Evolutionary conservation across 306 rosid species (phyloP).

Genomic region (Quercus berberidifolia): DNA sequence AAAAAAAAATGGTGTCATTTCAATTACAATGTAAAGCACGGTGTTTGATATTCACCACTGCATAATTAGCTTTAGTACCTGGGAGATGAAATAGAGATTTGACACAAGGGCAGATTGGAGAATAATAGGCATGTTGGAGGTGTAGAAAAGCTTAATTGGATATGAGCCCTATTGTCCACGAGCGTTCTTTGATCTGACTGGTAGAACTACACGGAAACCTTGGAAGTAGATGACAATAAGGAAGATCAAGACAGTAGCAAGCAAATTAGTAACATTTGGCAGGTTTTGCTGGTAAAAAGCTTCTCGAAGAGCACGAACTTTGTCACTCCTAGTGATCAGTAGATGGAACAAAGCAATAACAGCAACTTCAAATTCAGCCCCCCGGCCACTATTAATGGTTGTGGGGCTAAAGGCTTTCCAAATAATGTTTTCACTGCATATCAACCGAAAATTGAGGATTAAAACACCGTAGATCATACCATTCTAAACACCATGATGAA

Average conservation of each 20-base stretch:
- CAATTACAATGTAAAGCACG: neutral
- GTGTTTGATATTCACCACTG: neutral
- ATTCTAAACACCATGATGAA: neutral
- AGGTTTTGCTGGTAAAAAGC: conserved; percentile 61
- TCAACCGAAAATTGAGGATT: neutral
- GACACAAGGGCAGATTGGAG: conserved; percentile 59
- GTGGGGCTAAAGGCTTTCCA: conserved; percentile 65
- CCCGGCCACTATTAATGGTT: conserved; percentile 53
- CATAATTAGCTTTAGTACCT: conserved; percentile 20
- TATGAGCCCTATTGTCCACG: conserved; percentile 54
- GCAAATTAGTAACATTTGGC: conserved; percentile 54
- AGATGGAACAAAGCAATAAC: conserved; percentile 53
- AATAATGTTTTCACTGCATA: conserved; percentile 47
- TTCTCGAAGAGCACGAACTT: conserved; percentile 54
- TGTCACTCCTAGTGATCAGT: conserved; percentile 43
- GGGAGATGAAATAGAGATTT: conserved; percentile 48
- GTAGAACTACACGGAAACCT: conserved; percentile 56
- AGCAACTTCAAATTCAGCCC: conserved; percentile 64
- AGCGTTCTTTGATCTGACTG: conserved; percentile 58
- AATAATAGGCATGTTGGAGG: conserved; percentile 64
- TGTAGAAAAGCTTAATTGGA: conserved; percentile 57
- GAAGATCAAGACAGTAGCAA: conserved; percentile 53
- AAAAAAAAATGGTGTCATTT: neutral
- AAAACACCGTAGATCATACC: neutral
- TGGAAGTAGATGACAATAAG: conserved; percentile 54